A percentile compares a stretch with the other conserved stretches of the same genome.
These are phyloP conservation scores for Dothideomycetes sp. DNA, from an alignment of 2,329 filamentous ascomycete genomes.

Conservation along the genomic window DNA sequence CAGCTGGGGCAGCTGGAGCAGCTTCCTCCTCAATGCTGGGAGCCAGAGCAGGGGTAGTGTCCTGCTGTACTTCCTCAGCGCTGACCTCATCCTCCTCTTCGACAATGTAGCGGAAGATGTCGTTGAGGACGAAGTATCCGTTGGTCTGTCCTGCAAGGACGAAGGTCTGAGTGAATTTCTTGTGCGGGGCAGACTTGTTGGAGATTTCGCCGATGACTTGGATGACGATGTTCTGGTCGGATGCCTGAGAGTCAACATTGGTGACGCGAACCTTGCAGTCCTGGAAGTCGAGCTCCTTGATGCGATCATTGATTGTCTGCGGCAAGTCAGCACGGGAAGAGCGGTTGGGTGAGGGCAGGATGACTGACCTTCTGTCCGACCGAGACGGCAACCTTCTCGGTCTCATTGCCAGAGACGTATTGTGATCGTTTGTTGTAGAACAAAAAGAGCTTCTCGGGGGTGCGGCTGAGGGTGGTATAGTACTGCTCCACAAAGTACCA, in stretches of 20 bases:
- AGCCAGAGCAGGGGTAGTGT: constrained; percentile 17
- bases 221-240: constrained; percentile 87
- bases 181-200: constrained; percentile 81
- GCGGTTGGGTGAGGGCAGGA: too few relatives aligned
- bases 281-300: constrained; percentile 85
- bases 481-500: constrained; percentile 99
- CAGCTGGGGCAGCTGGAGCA: constrained; percentile 29
- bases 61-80: constrained; percentile 24
- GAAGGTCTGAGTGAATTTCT: constrained; percentile 97
- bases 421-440: constrained; percentile 97
- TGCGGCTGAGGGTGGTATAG: constrained; percentile 94
- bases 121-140: constrained; percentile 96
- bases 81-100: constrained; percentile 66
- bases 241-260: constrained; percentile 94
- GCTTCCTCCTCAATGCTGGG: constrained; percentile 20
- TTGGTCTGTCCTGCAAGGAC: constrained; percentile 92
- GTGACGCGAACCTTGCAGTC: constrained; percentile 97
- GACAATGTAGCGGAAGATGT: constrained; percentile 89
- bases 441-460: constrained; percentile 78
- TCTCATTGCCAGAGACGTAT: constrained; percentile 85
- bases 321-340: constrained; percentile 9
- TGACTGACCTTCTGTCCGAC: constrained; percentile 72
- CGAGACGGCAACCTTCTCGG: constrained; percentile 75
- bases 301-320: constrained; percentile 86
- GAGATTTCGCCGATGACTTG: constrained; percentile 97